Base-by-base conservation (phyloP, 1,139 yeast species). In the Kazachstania sp. region DNA sequence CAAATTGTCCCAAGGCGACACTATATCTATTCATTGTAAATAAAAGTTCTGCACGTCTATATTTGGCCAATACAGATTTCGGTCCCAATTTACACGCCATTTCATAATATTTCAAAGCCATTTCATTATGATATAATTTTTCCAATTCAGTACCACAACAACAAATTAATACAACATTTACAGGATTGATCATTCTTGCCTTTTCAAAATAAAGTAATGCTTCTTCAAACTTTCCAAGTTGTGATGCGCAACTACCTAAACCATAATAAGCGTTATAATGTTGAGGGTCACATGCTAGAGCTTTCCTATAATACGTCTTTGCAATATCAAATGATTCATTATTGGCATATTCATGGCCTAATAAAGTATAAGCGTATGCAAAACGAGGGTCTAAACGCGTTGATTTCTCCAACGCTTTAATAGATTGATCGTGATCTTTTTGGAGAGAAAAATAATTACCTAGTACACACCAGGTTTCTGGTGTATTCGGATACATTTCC, bases 191-290 rank as follows among this genome's bases (percentile, higher is more conserved):
- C 38, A 83, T 78, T 18, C 86, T 79, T 0, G 98, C 98, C 58
- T 84, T 85, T 45, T 87, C 72, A 70, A 92, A 88, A 65, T 88
- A 95, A 52, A 81, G 77, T 58, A 88, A 92, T 0, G 98, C 96
- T 59, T 81, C 80, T 41, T 77, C 80, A 58, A 81, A 81, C 58
- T 87, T 90, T 3, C 97, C 97, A 46, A 88, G 69, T 58, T 88
- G 86, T 64, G 88, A 75, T 64, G 84, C 86, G 37, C 90, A 95
- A 95, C 88, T 88, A 7, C 98, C 98, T 50, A 94, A 77, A 20
- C 98, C 98, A 60, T 92, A 94, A 60, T 92, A 80, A 0, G 98
- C 97, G 67, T 92, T 92, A 65, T 90, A 92, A 64, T 88, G 97
- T 49, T 92, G 74, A 44, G 83, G 74, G 59, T 92, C 95, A 41